These are phyloP conservation scores for Aspergillus sp. DNA, from an alignment of 2,329 filamentous ascomycete species.

Conservation along the genomic window DNA sequence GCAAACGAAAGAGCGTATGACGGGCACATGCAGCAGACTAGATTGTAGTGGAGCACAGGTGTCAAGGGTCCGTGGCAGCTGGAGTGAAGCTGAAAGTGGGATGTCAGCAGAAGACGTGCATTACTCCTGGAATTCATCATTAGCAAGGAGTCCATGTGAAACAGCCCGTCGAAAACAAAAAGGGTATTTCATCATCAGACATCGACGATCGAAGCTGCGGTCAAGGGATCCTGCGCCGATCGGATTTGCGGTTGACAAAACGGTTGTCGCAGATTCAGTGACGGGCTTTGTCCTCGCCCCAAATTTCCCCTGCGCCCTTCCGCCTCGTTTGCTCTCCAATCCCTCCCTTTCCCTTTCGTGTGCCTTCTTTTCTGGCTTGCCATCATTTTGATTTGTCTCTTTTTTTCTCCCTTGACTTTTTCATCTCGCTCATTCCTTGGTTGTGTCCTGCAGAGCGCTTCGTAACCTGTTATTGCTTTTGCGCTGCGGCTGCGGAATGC, in stretches of 20 bases:
- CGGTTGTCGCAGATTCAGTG: not conserved
- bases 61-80: not conserved
- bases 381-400: not conserved
- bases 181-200: not conserved
- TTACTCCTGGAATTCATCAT: no score
- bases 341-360: not conserved
- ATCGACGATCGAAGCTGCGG: no score
- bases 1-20: no score
- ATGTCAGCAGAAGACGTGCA: no score
- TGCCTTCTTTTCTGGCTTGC: not conserved
- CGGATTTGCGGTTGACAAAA: not conserved
- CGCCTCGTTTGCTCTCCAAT: not conserved
- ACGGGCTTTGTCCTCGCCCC: not conserved
- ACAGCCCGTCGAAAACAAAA: not conserved
- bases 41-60: not conserved
- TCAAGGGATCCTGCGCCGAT: not conserved
- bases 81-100: not conserved
- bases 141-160: no score
- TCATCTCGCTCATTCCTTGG: not conserved
- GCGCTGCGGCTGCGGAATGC: constrained; percentile 19
- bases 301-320: not conserved
- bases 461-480: not conserved
- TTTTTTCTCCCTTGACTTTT: not conserved
- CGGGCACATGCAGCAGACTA: no score
- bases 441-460: not conserved